Evolutionary conservation across 345 rosid species (phyloP).

Genomic region (Cardamine resedifolia): DNA sequence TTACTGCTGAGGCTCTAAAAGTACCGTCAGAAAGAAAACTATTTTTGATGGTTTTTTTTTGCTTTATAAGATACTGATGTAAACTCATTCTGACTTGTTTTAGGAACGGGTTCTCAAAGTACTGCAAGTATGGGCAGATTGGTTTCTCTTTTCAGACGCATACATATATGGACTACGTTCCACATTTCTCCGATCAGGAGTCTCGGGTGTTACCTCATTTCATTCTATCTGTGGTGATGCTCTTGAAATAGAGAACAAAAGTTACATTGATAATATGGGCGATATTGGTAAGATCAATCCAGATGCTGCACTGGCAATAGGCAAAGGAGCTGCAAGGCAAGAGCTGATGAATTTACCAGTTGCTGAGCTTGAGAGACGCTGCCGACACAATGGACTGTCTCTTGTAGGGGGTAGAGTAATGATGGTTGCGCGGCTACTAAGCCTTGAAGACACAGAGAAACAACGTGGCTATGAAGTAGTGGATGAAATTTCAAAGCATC

Average conservation of each 20-base stretch:
- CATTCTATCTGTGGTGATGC: conserved; percentile 91
- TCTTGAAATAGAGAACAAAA: conserved; percentile 77
- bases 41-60: conserved; percentile 7
- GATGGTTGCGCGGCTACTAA: conserved; percentile 91
- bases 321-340: conserved; percentile 85
- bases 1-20: conserved; percentile 98
- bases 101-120: conserved; percentile 98
- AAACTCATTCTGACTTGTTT: conserved; percentile 28
- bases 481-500: conserved; percentile 66
- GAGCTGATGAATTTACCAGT: conserved; percentile 90
- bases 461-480: conserved; percentile 80
- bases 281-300: conserved; percentile 56
- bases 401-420: conserved; percentile 95
- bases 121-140: conserved; percentile 97
- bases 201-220: conserved; percentile 78
- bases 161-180: conserved; percentile 94
- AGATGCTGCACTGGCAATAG: conserved; percentile 95
- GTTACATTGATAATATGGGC: conserved; percentile 44
- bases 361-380: conserved; percentile 92
- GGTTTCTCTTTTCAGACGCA: conserved; percentile 99
- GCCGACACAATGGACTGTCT: conserved; percentile 96
- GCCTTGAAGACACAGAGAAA: conserved; percentile 94
- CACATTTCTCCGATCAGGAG: conserved; percentile 85
- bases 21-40: conserved; percentile 40
- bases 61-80: conserved; percentile 1